Conservation (phyloP, 371 early-diverging fungal genomes). For the Apophysomyces trapeziformis region DNA sequence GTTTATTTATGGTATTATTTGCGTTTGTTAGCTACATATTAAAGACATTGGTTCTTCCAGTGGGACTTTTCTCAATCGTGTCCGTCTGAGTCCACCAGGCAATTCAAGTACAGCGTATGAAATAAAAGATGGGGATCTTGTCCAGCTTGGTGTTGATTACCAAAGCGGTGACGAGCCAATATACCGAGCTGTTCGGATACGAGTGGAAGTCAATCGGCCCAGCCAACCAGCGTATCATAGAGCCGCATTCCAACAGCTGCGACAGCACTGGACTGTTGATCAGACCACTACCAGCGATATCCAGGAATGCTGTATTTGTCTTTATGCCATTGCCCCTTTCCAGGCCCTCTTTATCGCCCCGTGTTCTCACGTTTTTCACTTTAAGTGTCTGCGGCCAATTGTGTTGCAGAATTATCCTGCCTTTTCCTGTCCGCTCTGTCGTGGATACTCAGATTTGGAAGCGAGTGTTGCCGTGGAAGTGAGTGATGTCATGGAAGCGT, state of each 20-base stretch:
- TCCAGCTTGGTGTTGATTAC: conserved; percentile 91
- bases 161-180: conserved; percentile 84
- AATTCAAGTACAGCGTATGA: conserved; percentile 75
- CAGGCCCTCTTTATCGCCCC: conserved; percentile 96
- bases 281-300: conserved; percentile 23
- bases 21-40: conserved; percentile 64
- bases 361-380: conserved; percentile 97
- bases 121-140: conserved; percentile 81
- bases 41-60: conserved; percentile 86
- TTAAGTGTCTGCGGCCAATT: conserved; percentile 85
- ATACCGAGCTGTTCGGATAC: conserved; percentile 82
- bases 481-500: conserved; percentile 53
- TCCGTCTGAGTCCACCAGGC: conserved; percentile 77
- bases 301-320: conserved; percentile 96
- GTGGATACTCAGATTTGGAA: conserved; percentile 92
- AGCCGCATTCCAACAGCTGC: conserved; percentile 32
- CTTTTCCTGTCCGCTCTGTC: conserved; percentile 94
- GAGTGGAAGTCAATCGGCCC: conserved; percentile 76
- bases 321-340: conserved; percentile 89
- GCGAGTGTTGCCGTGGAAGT: conserved; percentile 78
- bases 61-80: conserved; percentile 90
- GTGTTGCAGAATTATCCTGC: conserved; percentile 71
- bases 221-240: conserved; percentile 26
- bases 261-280: conserved; percentile 21
- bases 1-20: too few species aligned